Evolutionary conservation across 345 rosid genomes (phyloP).

Genomic region (Turritis glabra): DNA sequence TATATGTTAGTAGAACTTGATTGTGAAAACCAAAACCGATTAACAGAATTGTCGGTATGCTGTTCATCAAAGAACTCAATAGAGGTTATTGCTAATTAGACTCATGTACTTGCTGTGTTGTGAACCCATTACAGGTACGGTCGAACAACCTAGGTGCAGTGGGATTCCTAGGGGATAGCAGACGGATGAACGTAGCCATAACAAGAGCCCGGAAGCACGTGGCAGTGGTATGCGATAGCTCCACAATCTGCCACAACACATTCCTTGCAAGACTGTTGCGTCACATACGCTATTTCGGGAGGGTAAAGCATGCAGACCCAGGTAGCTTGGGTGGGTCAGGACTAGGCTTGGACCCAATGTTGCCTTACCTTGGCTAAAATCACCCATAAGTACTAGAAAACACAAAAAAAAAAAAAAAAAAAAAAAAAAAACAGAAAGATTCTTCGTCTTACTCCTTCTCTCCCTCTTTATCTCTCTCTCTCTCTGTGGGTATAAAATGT

Average conservation of each 20-base stretch:
- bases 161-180: slow-evolving; percentile 89
- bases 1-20: neutral
- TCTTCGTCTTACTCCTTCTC: neutral
- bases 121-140: slow-evolving; percentile 55
- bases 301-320: slow-evolving; percentile 86
- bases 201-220: slow-evolving; percentile 89
- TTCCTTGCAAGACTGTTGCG: slow-evolving; percentile 87
- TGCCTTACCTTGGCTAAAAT: slow-evolving; percentile 68
- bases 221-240: slow-evolving; percentile 91
- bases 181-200: slow-evolving; percentile 90
- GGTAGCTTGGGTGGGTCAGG: slow-evolving; percentile 81
- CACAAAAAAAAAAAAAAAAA: neutral
- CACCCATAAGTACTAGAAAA: neutral
- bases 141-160: slow-evolving; percentile 87
- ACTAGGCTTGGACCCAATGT: slow-evolving; percentile 86
- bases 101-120: neutral
- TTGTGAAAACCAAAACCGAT: neutral
- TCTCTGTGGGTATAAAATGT: slow-evolving; percentile 1
- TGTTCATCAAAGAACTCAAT: neutral
- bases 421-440: neutral
- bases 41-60: neutral
- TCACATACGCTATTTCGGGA: slow-evolving; percentile 83
- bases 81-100: neutral
- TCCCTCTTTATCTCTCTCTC: neutral
- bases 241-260: slow-evolving; percentile 92